phyloP scores from a whole-genome alignment of 2,329 filamentous ascomycete genomes.

The Tolypocladium amazonense region DNA sequence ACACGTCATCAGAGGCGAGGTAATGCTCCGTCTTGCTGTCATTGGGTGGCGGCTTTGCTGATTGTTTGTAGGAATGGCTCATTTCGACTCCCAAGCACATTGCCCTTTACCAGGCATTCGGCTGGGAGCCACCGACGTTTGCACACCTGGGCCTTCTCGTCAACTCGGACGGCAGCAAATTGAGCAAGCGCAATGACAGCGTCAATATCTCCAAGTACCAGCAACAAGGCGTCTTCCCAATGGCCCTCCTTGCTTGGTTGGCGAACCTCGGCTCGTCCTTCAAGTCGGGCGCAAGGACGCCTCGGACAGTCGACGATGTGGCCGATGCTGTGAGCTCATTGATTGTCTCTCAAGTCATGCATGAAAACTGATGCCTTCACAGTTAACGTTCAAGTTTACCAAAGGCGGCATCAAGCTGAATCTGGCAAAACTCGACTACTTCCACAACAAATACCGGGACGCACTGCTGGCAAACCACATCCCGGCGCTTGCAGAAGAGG shows the following conservation, averaged over 20 bases:
- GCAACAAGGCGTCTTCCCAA: slow-evolving; percentile 33
- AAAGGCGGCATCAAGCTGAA: slow-evolving; percentile 81
- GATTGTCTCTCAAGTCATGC: background rate
- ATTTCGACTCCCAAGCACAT: slow-evolving; percentile 73
- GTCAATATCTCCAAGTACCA: slow-evolving; percentile 42
- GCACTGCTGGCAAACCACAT: slow-evolving; percentile 17
- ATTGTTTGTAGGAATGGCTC: slow-evolving; percentile 70
- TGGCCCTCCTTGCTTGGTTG: slow-evolving; percentile 64
- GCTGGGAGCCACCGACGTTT: slow-evolving; percentile 64
- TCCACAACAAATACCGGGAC: slow-evolving; percentile 58
- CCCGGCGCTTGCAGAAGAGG: slow-evolving; percentile 10
- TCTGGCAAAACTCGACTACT: slow-evolving; percentile 66
- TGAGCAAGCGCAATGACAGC: slow-evolving; percentile 69
- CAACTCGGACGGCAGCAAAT: slow-evolving; percentile 57
- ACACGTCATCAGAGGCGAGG: slow-evolving; percentile 82
- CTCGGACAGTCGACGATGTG: slow-evolving; percentile 53
- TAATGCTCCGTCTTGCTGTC: slow-evolving; percentile 22
- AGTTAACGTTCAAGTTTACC: slow-evolving; percentile 83
- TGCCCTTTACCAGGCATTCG: slow-evolving; percentile 64
- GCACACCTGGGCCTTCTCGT: slow-evolving; percentile 72
- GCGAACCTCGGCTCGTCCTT: slow-evolving; percentile 49
- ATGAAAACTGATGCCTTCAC: slow-evolving; percentile 11
- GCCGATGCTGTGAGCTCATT: slow-evolving; percentile 47
- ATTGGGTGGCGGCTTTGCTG: slow-evolving; percentile 1
- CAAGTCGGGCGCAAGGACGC: slow-evolving; percentile 12